A percentile compares a stretch with the other conserved stretches of the same genome.
phyloP scores from a whole-genome alignment of 2,329 filamentous ascomycete genomes.

The Pyrenophora teres region DNA sequence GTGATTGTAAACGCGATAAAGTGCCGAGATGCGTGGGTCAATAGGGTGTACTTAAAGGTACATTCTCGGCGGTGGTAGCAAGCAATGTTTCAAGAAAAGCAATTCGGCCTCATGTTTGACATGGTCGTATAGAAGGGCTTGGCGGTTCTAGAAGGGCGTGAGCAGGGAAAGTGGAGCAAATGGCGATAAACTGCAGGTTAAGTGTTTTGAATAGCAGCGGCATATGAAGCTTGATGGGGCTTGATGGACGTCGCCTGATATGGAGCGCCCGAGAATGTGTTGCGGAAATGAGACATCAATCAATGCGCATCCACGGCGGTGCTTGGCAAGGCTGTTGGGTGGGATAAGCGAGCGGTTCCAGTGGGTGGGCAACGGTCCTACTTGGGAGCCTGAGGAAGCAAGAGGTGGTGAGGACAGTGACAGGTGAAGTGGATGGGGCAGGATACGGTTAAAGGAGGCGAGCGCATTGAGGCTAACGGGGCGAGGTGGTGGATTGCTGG shows the following conservation, averaged over 20 bases:
- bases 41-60: neutral
- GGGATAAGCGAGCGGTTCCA: constrained; percentile 16
- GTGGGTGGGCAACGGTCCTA: neutral
- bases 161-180: neutral
- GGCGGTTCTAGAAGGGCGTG: constrained; percentile 4
- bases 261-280: neutral
- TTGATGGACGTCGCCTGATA: neutral
- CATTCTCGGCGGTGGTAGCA: neutral
- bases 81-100: neutral
- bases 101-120: neutral
- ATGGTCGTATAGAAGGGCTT: neutral
- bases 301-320: constrained; percentile 16
- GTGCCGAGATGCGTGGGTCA: too few relatives aligned
- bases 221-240: constrained; percentile 2
- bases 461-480: neutral
- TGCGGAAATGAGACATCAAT: constrained; percentile 18
- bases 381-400: neutral
- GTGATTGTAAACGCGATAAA: too few relatives aligned
- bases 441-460: constrained; percentile 6
- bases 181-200: constrained; percentile 1
- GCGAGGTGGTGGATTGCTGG: neutral
- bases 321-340: constrained; percentile 11
- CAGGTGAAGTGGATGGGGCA: neutral
- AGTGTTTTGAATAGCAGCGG: constrained; percentile 1
- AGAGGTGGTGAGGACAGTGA: constrained; percentile 4